Evolutionary conservation across 78 protist genomes (phyloP).

Genomic region (Chrysochromulina tobinii): DNA sequence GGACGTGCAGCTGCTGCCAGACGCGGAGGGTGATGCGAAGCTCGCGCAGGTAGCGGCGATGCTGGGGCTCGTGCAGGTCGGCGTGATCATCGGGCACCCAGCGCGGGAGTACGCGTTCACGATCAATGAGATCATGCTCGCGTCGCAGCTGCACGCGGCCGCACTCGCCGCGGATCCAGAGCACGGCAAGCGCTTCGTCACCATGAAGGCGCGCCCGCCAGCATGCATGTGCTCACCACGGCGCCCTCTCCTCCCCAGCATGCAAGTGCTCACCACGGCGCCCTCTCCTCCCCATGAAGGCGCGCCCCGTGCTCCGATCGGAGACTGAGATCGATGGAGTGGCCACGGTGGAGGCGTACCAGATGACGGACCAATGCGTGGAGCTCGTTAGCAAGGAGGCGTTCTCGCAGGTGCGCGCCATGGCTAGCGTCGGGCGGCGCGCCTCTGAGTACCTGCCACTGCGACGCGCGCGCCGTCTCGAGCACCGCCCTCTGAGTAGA

Average conservation of each 20-base stretch:
- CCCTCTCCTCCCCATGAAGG: not conserved
- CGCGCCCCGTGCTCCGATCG: not conserved
- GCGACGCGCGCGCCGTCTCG: no score
- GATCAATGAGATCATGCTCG: not conserved
- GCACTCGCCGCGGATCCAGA: not conserved
- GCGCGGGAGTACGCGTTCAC: constrained; percentile 11
- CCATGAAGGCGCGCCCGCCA: not conserved
- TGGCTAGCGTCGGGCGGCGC: no score
- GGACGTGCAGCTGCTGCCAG: not conserved
- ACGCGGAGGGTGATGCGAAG: not conserved
- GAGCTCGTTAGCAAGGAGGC: not conserved
- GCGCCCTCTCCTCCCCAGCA: no score
- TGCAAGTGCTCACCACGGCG: no score
- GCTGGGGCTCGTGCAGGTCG: not conserved
- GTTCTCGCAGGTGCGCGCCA: not conserved
- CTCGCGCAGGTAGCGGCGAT: not conserved
- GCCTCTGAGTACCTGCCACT: no score
- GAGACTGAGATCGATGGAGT: constrained; percentile 17
- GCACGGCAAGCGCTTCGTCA: not conserved
- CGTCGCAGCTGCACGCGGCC: not conserved
- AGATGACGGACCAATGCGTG: not conserved
- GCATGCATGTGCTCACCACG: no score
- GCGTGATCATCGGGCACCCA: not conserved
- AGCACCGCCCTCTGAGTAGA: no score
- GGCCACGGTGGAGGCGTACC: constrained; percentile 22